phyloP scores from a whole-genome alignment of 2,329 filamentous ascomycete genomes.

The Pseudogymnoascus verrucosus region DNA sequence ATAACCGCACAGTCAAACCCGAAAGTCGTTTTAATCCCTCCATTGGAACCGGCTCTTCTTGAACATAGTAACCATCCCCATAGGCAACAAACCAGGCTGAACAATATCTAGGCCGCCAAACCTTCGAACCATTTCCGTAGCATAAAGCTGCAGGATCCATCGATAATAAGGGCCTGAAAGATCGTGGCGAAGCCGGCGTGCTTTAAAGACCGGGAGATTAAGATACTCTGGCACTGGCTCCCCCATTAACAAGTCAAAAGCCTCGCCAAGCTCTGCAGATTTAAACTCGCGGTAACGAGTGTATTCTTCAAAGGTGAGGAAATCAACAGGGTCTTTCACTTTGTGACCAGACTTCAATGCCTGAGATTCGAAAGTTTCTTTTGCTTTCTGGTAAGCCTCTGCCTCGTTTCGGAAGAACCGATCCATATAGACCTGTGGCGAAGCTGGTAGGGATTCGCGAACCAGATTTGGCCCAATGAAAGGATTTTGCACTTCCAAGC shows the following conservation, averaged over 20 bases:
- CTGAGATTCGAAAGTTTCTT: slow-evolving; percentile 26
- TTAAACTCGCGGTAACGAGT: slow-evolving; percentile 28
- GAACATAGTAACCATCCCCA: slow-evolving; percentile 31
- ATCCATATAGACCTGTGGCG: slow-evolving; percentile 22
- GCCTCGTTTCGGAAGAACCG: slow-evolving; percentile 26
- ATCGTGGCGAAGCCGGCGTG: slow-evolving; percentile 12
- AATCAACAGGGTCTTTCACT: slow-evolving; percentile 22
- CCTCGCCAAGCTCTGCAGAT: slow-evolving; percentile 22
- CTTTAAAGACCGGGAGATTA: slow-evolving; percentile 17
- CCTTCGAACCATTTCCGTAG: slow-evolving; percentile 28
- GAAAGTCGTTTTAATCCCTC: slow-evolving; percentile 23
- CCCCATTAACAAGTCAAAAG: slow-evolving; percentile 26
- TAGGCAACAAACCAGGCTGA: slow-evolving; percentile 32
- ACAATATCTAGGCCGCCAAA: slow-evolving; percentile 34
- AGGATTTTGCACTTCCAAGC: slow-evolving; percentile 32
- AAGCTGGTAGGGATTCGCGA: slow-evolving; percentile 15
- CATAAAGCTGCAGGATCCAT: slow-evolving; percentile 33
- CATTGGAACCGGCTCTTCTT: slow-evolving; percentile 29
- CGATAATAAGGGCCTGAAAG: slow-evolving; percentile 25
- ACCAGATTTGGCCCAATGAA: slow-evolving; percentile 29
- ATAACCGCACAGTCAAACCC: not conserved
- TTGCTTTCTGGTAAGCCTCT: slow-evolving; percentile 26
- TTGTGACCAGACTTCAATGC: slow-evolving; percentile 13
- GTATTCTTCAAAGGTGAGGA: slow-evolving; percentile 34
- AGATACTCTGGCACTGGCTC: slow-evolving; percentile 18